Conservation (phyloP, 352 stramenopile species). For the Albugo candida region DNA sequence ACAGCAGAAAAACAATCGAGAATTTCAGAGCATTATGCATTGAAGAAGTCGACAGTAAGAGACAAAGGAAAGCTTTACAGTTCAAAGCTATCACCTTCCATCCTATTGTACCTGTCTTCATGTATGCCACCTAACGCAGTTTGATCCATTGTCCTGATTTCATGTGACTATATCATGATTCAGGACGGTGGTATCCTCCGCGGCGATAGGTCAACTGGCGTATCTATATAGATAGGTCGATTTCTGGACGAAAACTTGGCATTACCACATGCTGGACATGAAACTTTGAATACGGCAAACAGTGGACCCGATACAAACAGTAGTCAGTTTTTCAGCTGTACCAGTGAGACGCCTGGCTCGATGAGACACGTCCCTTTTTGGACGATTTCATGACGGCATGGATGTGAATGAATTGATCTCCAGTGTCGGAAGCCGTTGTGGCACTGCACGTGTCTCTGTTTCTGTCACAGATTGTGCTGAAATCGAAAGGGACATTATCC, state of each 20-base stretch:
- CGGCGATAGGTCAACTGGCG: slow-evolving; percentile 83
- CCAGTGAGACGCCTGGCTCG: slow-evolving; percentile 89
- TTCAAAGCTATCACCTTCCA: slow-evolving; percentile 92
- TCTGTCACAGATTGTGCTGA: slow-evolving; percentile 81
- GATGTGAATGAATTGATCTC: slow-evolving; percentile 83
- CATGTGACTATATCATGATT: slow-evolving; percentile 19
- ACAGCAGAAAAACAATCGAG: slow-evolving; percentile 57
- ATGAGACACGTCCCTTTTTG: slow-evolving; percentile 96
- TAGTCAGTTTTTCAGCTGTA: slow-evolving; percentile 95
- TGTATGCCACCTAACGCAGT: slow-evolving; percentile 31
- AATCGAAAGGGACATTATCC: slow-evolving; percentile 8
- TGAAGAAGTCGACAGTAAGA: slow-evolving; percentile 44
- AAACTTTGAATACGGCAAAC: slow-evolving; percentile 80
- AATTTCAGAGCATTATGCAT: slow-evolving; percentile 70
- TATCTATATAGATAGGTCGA: slow-evolving; percentile 89
- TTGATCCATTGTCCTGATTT: not conserved
- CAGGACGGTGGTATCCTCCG: slow-evolving; percentile 91
- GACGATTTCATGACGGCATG: slow-evolving; percentile 74
- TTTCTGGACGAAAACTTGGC: slow-evolving; percentile 83
- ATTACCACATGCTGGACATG: slow-evolving; percentile 42
- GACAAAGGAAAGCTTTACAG: slow-evolving; percentile 85
- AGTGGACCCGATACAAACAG: slow-evolving; percentile 81
- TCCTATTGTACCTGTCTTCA: slow-evolving; percentile 91
- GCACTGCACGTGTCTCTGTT: slow-evolving; percentile 71
- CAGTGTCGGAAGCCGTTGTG: slow-evolving; percentile 61